A percentile compares a stretch with the other conserved stretches of the same genome.
Evolutionary conservation across 192 early-diverging fungal species (phyloP).

Genomic region (Backusella tarrabulga): DNA sequence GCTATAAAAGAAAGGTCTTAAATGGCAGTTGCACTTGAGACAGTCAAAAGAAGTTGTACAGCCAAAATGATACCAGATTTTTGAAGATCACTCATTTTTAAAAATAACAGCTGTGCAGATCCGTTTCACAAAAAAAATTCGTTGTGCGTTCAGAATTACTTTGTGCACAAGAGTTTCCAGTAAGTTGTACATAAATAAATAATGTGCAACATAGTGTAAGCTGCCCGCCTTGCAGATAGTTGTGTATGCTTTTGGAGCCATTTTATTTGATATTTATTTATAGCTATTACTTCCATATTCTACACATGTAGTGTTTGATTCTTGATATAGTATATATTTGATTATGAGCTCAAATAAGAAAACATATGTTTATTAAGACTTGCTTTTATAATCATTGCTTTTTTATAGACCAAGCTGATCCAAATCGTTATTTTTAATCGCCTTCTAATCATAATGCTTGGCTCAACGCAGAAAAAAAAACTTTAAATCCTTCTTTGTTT

Average conservation of each 20-base stretch:
- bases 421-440: not conserved
- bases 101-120: not conserved
- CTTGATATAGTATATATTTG: not conserved
- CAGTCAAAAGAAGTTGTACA: not conserved
- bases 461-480: not conserved
- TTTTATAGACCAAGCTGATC: not conserved
- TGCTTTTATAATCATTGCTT: not conserved
- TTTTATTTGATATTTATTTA: not conserved
- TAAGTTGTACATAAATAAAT: not conserved
- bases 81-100: not conserved
- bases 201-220: not conserved
- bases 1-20: too few relatives aligned
- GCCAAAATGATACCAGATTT: not conserved
- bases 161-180: too few relatives aligned
- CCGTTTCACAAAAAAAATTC: not conserved
- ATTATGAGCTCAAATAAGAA: not conserved
- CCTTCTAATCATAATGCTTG: not conserved
- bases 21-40: not conserved
- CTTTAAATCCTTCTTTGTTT: not conserved
- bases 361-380: not conserved
- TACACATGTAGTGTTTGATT: not conserved
- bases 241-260: not conserved
- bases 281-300: not conserved
- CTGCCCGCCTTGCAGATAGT: not conserved
- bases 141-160: not conserved